Evolutionary conservation across 2,329 filamentous ascomycete genomes (phyloP).

Genomic region (Blastomyces gilchristii): DNA sequence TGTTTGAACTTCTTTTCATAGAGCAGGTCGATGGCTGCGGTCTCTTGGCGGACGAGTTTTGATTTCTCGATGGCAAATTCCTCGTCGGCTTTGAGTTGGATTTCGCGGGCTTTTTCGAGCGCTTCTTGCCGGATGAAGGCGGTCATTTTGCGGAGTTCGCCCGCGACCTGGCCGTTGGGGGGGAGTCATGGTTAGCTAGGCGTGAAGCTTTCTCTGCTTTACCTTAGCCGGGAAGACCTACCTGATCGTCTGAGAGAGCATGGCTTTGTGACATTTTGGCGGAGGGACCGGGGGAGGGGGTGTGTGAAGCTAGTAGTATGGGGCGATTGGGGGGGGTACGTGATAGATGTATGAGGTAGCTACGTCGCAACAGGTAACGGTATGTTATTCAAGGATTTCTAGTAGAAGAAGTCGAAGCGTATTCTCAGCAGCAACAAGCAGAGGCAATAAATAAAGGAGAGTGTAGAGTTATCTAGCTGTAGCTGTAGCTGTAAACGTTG

Average conservation of each 20-base stretch:
- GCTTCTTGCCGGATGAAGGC: constrained; percentile 99
- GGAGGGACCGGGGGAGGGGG: constrained; percentile 15
- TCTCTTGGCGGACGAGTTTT: constrained; percentile 94
- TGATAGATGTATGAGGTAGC: constrained; percentile 12
- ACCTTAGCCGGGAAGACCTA: constrained; percentile 33
- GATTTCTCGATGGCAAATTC: constrained; percentile 99
- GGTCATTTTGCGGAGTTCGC: constrained; percentile 99
- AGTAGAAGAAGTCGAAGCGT: not conserved
- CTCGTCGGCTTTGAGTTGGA: constrained; percentile 96
- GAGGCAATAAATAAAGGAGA: not conserved
- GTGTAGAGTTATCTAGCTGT: not conserved
- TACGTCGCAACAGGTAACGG: constrained; percentile 11
- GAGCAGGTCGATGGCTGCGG: constrained; percentile 74
- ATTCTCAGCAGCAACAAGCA: not conserved
- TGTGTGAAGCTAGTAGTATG: constrained; percentile 5
- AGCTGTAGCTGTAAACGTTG: not conserved
- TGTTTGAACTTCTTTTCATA: constrained; percentile 99
- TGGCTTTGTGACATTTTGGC: constrained; percentile 78
- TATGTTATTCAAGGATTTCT: not conserved
- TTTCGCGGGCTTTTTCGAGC: constrained; percentile 91
- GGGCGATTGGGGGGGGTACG: constrained; percentile 4
- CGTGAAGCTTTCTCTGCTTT: not conserved
- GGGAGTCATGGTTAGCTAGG: constrained; percentile 12
- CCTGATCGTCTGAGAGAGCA: constrained; percentile 96
- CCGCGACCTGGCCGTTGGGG: constrained; percentile 59